phyloP scores from a whole-genome alignment of 495 filamentous ascomycete genomes.

The Annulohypoxylon maeteangense region DNA sequence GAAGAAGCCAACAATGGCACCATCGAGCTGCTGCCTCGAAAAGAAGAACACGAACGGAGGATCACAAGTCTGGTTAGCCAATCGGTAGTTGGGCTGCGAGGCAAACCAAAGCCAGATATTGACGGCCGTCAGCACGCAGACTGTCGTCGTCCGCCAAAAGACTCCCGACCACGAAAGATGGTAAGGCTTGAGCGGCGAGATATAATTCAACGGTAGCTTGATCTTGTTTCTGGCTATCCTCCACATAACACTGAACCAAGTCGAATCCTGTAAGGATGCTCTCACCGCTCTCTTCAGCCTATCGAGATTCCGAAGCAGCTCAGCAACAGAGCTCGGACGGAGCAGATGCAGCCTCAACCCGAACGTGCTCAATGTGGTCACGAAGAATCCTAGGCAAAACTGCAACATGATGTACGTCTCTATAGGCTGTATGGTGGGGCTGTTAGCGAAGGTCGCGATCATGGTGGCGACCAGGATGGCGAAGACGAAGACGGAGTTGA shows the following conservation, averaged over 20 bases:
- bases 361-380: conserved; percentile 34
- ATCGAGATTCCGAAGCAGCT: neutral
- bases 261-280: neutral
- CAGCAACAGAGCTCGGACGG: conserved; percentile 21
- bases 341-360: conserved; percentile 34
- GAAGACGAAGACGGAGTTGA: conserved; percentile 44
- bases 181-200: conserved; percentile 26
- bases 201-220: conserved; percentile 3
- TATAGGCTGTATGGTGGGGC: conserved; percentile 20
- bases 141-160: conserved; percentile 16
- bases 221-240: neutral
- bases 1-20: conserved; percentile 17
- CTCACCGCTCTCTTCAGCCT: neutral
- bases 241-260: neutral
- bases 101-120: conserved; percentile 33
- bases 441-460: conserved; percentile 11
- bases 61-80: conserved; percentile 13
- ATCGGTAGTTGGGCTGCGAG: conserved; percentile 13
- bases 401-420: conserved; percentile 42
- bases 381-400: conserved; percentile 39
- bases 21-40: conserved; percentile 20
- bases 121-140: conserved; percentile 10
- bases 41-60: conserved; percentile 30
- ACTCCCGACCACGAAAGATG: conserved; percentile 28
- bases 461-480: conserved; percentile 40